Evolutionary conservation across 2,329 filamentous ascomycete genomes (phyloP).

Genomic region (Penicillium sp.): DNA sequence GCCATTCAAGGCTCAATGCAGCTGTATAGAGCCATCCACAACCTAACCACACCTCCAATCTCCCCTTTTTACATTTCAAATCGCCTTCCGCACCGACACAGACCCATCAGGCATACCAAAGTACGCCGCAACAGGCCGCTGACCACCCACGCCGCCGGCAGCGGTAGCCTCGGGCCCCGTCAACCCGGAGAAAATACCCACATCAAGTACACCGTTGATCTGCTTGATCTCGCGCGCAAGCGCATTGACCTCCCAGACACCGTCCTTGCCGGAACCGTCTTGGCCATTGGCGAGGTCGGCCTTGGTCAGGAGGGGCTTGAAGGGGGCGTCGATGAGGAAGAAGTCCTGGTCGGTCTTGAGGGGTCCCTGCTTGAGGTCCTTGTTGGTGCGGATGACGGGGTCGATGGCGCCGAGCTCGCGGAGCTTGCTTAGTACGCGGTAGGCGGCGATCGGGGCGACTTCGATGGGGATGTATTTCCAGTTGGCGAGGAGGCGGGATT

Average conservation of each 20-base stretch:
- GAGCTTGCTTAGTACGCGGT: conserved; percentile 74
- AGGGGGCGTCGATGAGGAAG: conserved; percentile 91
- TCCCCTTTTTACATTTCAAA: conserved; percentile 8
- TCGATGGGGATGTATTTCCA: conserved; percentile 93
- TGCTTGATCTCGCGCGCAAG: conserved; percentile 74
- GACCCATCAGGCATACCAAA: conserved; percentile 84
- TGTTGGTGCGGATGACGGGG: conserved; percentile 71
- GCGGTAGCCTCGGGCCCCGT: conserved; percentile 72
- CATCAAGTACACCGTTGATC: conserved; percentile 86
- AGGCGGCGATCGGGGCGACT: conserved; percentile 81
- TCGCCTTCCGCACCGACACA: conserved; percentile 59
- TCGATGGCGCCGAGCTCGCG: conserved; percentile 70
- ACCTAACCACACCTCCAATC: background rate
- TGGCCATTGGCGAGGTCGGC: conserved; percentile 54
- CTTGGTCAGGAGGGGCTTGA: conserved; percentile 69
- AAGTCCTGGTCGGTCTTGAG: conserved; percentile 84
- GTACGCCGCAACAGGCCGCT: conserved; percentile 92
- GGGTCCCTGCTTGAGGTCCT: conserved; percentile 77
- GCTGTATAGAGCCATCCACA: background rate
- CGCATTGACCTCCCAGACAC: conserved; percentile 76
- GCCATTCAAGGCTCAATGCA: background rate
- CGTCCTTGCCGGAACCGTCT: conserved; percentile 60
- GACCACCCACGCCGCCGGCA: conserved; percentile 67
- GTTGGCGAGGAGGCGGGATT: conserved; percentile 68
- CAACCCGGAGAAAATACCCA: conserved; percentile 82